Conservation (phyloP, 2,329 filamentous ascomycete species). For the Scedosporium minutisporum region DNA sequence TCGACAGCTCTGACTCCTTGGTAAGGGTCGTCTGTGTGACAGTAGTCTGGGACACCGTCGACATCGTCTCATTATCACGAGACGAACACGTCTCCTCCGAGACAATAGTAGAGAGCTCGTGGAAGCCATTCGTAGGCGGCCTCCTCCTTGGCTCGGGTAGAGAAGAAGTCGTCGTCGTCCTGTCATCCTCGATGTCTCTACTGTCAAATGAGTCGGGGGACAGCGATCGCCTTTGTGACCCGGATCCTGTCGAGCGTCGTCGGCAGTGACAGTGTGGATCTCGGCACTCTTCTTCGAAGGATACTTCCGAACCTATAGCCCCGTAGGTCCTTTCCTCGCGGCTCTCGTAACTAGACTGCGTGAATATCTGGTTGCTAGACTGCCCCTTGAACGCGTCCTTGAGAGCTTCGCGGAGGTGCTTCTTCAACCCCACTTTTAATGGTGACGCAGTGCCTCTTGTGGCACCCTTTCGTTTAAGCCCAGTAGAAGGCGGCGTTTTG, state of each 20-base stretch:
- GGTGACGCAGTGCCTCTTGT: conserved; percentile 41
- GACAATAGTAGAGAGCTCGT: conserved; percentile 48
- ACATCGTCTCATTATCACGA: conserved; percentile 39
- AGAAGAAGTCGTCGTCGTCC: conserved; percentile 7
- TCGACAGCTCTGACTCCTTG: conserved; percentile 34
- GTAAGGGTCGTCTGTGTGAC: conserved; percentile 43
- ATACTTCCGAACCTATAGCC: conserved; percentile 9
- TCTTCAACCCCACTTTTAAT: conserved; percentile 34
- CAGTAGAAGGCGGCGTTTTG: conserved; percentile 25
- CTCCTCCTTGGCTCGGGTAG: conserved; percentile 18
- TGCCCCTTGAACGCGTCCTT: conserved; percentile 55
- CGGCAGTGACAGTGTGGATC: background rate
- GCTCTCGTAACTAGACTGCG: conserved; percentile 38
- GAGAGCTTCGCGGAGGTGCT: conserved; percentile 46
- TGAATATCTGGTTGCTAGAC: conserved; percentile 37
- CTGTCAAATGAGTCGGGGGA: conserved; percentile 9
- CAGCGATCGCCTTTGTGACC: conserved; percentile 7
- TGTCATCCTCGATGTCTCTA: conserved; percentile 12
- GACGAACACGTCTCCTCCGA: conserved; percentile 38
- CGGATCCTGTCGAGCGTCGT: background rate
- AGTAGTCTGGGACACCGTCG: conserved; percentile 39
- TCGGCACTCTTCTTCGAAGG: conserved; percentile 16
- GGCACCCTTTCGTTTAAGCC: conserved; percentile 46
- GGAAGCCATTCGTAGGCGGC: conserved; percentile 44
- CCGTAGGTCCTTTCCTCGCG: conserved; percentile 29